Conservation (phyloP, 495 filamentous ascomycete genomes). For the Hypoxylon perforatum region DNA sequence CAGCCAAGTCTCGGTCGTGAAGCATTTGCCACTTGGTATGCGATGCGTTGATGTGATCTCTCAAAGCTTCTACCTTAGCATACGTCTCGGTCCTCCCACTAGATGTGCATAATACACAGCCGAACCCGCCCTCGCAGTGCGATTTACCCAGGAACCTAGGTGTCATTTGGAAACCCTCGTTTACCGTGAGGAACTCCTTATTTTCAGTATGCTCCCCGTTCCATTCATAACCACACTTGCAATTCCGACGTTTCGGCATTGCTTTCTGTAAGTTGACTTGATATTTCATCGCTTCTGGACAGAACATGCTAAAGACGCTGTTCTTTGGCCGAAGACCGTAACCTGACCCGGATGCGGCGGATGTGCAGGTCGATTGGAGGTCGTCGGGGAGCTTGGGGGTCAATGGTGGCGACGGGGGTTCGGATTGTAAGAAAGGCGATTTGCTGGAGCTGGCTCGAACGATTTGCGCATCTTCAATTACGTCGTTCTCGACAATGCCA, state of each 20-base stretch:
- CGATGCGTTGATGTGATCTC: slow-evolving; percentile 47
- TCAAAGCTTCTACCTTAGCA: slow-evolving; percentile 42
- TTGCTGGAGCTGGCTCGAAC: slow-evolving; percentile 25
- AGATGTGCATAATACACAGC: slow-evolving; percentile 41
- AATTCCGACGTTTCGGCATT: slow-evolving; percentile 40
- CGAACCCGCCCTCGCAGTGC: slow-evolving; percentile 48
- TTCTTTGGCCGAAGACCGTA: slow-evolving; percentile 44
- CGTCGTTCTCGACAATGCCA: slow-evolving; percentile 18
- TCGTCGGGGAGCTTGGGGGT: slow-evolving; percentile 51
- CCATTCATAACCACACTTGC: slow-evolving; percentile 53
- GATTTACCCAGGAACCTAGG: slow-evolving; percentile 53
- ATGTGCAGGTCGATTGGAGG: slow-evolving; percentile 32
- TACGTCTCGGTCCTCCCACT: slow-evolving; percentile 50
- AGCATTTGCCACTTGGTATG: slow-evolving; percentile 57
- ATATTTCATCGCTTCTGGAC: slow-evolving; percentile 50
- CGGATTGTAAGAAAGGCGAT: slow-evolving; percentile 41
- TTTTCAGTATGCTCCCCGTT: slow-evolving; percentile 23
- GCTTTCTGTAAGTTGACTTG: slow-evolving; percentile 47
- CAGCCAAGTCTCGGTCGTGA: slow-evolving; percentile 52
- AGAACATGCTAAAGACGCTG: slow-evolving; percentile 54
- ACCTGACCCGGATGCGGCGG: slow-evolving; percentile 14
- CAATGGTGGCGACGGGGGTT: slow-evolving; percentile 52
- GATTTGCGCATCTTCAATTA: slow-evolving; percentile 25
- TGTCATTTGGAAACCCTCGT: slow-evolving; percentile 51
- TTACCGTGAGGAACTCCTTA: slow-evolving; percentile 24